A percentile compares a stretch with the other conserved stretches of the same genome.
These are phyloP conservation scores for Psophocarpus tetragonolobus DNA, from an alignment of 306 rosid species.

Conservation along the genomic window DNA sequence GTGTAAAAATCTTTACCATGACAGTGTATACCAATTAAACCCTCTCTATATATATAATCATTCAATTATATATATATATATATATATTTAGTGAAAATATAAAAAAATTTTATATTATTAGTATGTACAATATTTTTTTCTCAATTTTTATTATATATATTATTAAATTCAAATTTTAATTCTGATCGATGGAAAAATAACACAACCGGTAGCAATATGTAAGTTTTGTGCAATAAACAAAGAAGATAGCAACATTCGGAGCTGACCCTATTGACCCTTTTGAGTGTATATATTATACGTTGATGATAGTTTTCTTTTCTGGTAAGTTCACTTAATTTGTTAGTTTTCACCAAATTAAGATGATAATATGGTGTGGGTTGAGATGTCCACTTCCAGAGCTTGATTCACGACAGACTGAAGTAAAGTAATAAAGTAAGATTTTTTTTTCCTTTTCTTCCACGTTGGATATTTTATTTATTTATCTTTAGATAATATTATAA, in stretches of 20 bases:
- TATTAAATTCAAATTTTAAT: too few relatives aligned
- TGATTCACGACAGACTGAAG: not conserved
- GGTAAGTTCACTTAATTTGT: not conserved
- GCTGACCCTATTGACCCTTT: not conserved
- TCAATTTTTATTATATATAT: too few relatives aligned
- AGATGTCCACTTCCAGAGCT: conserved; percentile 31
- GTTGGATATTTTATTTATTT: not conserved
- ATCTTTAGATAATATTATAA: not conserved
- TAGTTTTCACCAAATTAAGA: conserved; percentile 1
- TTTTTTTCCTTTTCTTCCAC: conserved; percentile 23
- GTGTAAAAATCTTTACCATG: too few relatives aligned
- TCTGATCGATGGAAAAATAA: too few relatives aligned
- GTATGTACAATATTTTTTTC: too few relatives aligned
- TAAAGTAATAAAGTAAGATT: not conserved
- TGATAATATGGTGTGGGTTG: conserved; percentile 26
- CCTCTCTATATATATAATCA: too few relatives aligned
- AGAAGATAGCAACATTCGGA: not conserved
- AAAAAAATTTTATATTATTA: too few relatives aligned
- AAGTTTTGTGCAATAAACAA: not conserved
- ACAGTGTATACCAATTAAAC: too few relatives aligned
- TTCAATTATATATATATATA: too few relatives aligned
- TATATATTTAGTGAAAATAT: too few relatives aligned
- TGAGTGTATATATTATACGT: not conserved
- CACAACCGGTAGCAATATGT: too few relatives aligned
- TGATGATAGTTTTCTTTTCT: not conserved